Percentiles rank a stretch among this genome's conserved stretches.
Conservation (phyloP, 345 rosid genomes). For the Populus pruinosa region DNA sequence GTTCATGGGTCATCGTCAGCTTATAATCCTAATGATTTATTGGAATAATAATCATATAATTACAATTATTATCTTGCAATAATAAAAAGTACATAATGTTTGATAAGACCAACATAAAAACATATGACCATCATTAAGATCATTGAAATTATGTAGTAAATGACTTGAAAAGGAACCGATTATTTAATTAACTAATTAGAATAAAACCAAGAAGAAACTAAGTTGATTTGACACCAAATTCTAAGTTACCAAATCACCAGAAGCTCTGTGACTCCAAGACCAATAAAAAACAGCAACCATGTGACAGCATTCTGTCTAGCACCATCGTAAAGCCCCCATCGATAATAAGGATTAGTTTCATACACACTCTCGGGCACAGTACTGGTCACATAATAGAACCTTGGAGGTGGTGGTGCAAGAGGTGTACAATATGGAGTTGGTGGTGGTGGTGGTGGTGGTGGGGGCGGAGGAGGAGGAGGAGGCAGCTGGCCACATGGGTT, state of each 20-base stretch:
- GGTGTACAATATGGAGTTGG: slow-evolving; percentile 25
- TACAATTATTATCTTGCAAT: neutral
- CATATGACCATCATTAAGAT: too few relatives aligned
- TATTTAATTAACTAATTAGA: neutral
- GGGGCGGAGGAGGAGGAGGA: slow-evolving; percentile 22
- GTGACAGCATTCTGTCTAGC: slow-evolving; percentile 23
- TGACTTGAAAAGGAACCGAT: neutral
- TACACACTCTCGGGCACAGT: slow-evolving; percentile 45
- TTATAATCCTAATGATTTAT: neutral
- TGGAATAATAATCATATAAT: neutral
- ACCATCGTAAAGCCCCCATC: slow-evolving; percentile 36
- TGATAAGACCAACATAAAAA: neutral
- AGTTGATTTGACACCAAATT: neutral
- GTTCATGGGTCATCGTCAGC: neutral
- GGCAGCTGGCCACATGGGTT: slow-evolving; percentile 46
- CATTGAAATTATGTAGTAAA: too few relatives aligned
- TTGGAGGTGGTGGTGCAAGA: slow-evolving; percentile 41
- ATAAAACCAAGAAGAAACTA: neutral
- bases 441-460: neutral
- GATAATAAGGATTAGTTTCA: slow-evolving; percentile 27
- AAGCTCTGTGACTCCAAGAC: slow-evolving; percentile 19
- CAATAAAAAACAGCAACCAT: slow-evolving; percentile 22
- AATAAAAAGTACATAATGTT: neutral
- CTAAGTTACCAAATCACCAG: neutral
- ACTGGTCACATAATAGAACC: slow-evolving; percentile 43